These are phyloP conservation scores for Paracoccidioides lutzii DNA, from an alignment of 2,329 filamentous ascomycete species.

Conservation along the genomic window DNA sequence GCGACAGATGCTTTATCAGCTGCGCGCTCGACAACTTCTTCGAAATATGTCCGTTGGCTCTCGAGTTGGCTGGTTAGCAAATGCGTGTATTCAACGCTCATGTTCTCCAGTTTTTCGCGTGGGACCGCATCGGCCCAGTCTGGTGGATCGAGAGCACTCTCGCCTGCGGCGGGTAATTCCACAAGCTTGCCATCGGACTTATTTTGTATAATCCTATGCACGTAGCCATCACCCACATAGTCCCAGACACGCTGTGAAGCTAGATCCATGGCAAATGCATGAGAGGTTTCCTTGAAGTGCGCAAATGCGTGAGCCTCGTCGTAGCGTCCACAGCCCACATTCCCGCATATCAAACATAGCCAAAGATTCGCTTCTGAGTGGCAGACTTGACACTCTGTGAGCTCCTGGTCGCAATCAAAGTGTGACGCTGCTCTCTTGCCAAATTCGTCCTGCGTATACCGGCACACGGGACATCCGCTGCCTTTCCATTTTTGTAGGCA, in stretches of 20 bases:
- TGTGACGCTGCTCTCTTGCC: conserved; percentile 33
- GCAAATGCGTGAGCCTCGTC: conserved; percentile 87
- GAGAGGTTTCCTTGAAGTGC: conserved; percentile 79
- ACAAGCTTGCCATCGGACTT: conserved; percentile 88
- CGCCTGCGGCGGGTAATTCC: conserved; percentile 57
- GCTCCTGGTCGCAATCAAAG: conserved; percentile 42
- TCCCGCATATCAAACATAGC: conserved; percentile 90
- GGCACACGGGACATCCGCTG: conserved; percentile 83
- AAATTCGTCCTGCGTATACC: conserved; percentile 61
- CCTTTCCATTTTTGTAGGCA: conserved; percentile 95
- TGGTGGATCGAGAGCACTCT: conserved; percentile 28
- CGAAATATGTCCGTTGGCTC: conserved; percentile 83
- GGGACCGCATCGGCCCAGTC: conserved; percentile 35
- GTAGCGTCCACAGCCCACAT: conserved; percentile 86
- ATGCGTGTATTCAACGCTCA: conserved; percentile 89
- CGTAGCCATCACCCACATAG: conserved; percentile 89
- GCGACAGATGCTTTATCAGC: conserved; percentile 79
- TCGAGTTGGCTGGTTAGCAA: conserved; percentile 87
- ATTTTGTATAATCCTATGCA: conserved; percentile 86
- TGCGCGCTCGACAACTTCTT: conserved; percentile 78
- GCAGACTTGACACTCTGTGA: conserved; percentile 60
- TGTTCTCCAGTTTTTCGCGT: conserved; percentile 55
- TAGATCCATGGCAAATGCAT: conserved; percentile 87
- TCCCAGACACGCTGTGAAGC: conserved; percentile 96
- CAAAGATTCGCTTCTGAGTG: conserved; percentile 72